phyloP scores from a whole-genome alignment of 148 eudicot species.

The Vaccinium darrowii region DNA sequence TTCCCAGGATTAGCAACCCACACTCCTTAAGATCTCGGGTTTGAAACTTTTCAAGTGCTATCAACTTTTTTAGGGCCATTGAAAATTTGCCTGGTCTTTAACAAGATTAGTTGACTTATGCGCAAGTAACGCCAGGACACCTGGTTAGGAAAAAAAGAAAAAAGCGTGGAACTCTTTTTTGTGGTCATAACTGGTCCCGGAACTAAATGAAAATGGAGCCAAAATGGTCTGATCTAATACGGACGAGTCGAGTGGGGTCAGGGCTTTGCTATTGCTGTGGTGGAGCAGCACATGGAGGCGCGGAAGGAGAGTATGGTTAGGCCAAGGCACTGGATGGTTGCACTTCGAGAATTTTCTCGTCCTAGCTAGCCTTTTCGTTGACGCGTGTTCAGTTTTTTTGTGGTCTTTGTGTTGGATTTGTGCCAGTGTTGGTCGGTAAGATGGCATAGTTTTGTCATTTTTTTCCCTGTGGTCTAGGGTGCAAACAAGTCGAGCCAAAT shows the following conservation, averaged over 20 bases:
- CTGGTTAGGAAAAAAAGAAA: no score
- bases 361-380: neutral
- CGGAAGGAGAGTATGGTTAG: neutral
- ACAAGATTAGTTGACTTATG: no score
- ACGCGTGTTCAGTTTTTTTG: neutral
- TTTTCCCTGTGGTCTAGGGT: no score
- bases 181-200: neutral
- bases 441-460: neutral
- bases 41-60: no score
- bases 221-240: constrained; percentile 2
- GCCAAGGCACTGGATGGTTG: neutral
- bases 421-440: neutral
- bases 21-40: no score
- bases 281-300: neutral
- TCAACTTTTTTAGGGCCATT: no score
- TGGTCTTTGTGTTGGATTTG: neutral
- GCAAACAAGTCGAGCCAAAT: no score
- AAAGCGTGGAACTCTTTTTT: neutral
- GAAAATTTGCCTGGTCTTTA: no score
- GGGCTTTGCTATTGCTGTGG: neutral
- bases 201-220: neutral
- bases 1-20: no score
- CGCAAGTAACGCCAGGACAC: no score
- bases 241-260: neutral
- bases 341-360: neutral